Conservation (phyloP, 2,329 filamentous ascomycete species). For the Chaetoscypha palmicola region DNA sequence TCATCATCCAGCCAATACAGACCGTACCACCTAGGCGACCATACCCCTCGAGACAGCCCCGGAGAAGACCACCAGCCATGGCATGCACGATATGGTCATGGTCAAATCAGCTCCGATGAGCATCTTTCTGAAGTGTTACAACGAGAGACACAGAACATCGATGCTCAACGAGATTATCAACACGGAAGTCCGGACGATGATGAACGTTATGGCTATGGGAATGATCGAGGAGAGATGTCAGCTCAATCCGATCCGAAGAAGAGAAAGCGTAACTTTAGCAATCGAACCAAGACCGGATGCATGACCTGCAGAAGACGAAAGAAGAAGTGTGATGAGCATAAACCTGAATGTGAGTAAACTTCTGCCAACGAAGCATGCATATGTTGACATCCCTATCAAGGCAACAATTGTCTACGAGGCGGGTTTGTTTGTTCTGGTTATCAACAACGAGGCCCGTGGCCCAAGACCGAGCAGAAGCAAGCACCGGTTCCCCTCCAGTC, state of each 20-base stretch:
- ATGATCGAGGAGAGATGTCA: conserved; percentile 27
- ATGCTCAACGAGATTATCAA: conserved; percentile 31
- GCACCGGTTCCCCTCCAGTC: conserved; percentile 71
- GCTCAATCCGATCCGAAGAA: conserved; percentile 59
- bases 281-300: conserved; percentile 92
- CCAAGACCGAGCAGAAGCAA: conserved; percentile 66
- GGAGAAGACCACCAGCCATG: conserved; percentile 20
- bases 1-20: conserved; percentile 22
- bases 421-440: conserved; percentile 91
- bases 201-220: conserved; percentile 31
- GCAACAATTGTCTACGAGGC: conserved; percentile 83
- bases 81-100: conserved; percentile 35
- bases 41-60: neutral
- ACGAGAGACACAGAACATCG: conserved; percentile 37
- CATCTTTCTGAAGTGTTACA: conserved; percentile 45
- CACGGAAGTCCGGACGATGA: conserved; percentile 34
- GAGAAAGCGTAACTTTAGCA: conserved; percentile 78
- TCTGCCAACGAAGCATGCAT: conserved; percentile 6
- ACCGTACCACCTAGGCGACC: neutral
- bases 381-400: conserved; percentile 35
- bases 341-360: conserved; percentile 72
- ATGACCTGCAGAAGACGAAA: conserved; percentile 86
- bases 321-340: conserved; percentile 96
- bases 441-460: conserved; percentile 69
- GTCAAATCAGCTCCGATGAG: conserved; percentile 41